Base-by-base conservation (phyloP, 768 basidiomycete genomes). In the Termitomyces bulborhizus region DNA sequence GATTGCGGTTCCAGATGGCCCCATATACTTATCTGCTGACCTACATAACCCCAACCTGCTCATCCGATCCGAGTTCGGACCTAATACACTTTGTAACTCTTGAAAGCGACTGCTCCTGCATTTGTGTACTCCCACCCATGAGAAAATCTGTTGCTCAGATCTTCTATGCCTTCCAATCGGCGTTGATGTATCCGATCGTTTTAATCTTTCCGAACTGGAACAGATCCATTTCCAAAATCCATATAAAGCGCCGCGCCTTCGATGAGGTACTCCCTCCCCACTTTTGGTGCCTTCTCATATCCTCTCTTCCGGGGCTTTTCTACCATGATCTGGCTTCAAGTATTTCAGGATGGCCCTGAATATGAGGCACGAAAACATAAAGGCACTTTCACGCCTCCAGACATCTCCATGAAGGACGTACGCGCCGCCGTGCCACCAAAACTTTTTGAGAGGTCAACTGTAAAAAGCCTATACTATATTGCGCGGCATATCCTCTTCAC, bases 301-400 rank as follows among this genome's bases (percentile, higher is more conserved):
- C 31, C 44, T 39, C 37, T 32, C 36, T 56, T 58, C 5, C 39
- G 37, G 15, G 11, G 9, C 34, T 47, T n/a, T 27, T 11, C 40
- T 26, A 24, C 37, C 53, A 75, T 76, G 75, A 54, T 64, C 37
- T 75, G 74, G 74, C 75, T 68, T 54, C 74, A 75, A 58, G 63
- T 71, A 29, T 75, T 79, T 46, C 68, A 70, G 53, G 77, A 80
- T 57, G 73, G 77, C 29, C 76, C 77, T 21, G 80, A 80, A 70
- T 80, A 76, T 60, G 73, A 76, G 57, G 69, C 71, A n/a, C 70
- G 78, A 32, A 73, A 66, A 56, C 64, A 64, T 26, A 72, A 66
- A 51, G 61, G 64, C 27, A 62, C 68, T 0, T 79, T 79, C 59
- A 63, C 68, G 5, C 77, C 76, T 4, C 76, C 78, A 4, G 66